Conservation (phyloP, 495 filamentous ascomycete genomes). For the Lasiosphaeria ovina region DNA sequence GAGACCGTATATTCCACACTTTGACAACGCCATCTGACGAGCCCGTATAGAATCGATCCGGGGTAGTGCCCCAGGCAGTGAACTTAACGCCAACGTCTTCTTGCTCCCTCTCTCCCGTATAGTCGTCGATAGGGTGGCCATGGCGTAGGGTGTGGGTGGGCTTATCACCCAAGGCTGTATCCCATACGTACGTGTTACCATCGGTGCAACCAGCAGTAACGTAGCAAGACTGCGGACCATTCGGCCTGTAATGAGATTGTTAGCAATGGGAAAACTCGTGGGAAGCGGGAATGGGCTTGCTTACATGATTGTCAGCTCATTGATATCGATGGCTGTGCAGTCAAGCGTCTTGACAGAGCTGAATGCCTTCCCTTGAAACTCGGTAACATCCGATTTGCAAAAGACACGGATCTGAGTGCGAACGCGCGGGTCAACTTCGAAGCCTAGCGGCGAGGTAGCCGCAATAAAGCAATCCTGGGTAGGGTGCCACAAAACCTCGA, state of each 20-base stretch:
- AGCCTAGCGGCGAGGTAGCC: slow-evolving; percentile 55
- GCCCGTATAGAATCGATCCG: slow-evolving; percentile 80
- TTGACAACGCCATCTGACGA: slow-evolving; percentile 86
- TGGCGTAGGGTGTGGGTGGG: slow-evolving; percentile 69
- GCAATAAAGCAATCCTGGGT: slow-evolving; percentile 54
- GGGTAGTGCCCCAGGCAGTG: slow-evolving; percentile 69
- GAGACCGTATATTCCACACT: slow-evolving; percentile 69
- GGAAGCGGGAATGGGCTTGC: slow-evolving; percentile 29
- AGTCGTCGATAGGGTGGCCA: slow-evolving; percentile 62
- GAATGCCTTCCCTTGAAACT: slow-evolving; percentile 34
- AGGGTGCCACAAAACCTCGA: slow-evolving; percentile 79
- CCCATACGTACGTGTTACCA: slow-evolving; percentile 82
- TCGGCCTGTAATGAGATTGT: slow-evolving; percentile 33
- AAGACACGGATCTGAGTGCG: slow-evolving; percentile 53
- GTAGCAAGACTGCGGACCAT: slow-evolving; percentile 49
- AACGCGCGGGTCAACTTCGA: slow-evolving; percentile 40
- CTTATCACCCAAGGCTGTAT: slow-evolving; percentile 55
- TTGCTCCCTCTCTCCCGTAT: slow-evolving; percentile 58
- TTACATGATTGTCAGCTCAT: slow-evolving; percentile 69
- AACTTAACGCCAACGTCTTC: slow-evolving; percentile 82
- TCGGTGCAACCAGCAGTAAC: slow-evolving; percentile 83
- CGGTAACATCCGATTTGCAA: slow-evolving; percentile 23
- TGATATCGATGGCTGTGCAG: slow-evolving; percentile 81
- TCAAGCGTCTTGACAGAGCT: slow-evolving; percentile 50
- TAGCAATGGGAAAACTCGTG: slow-evolving; percentile 19